Evolutionary conservation across 192 early-diverging fungal genomes (phyloP).

Genomic region (Podila horticola): DNA sequence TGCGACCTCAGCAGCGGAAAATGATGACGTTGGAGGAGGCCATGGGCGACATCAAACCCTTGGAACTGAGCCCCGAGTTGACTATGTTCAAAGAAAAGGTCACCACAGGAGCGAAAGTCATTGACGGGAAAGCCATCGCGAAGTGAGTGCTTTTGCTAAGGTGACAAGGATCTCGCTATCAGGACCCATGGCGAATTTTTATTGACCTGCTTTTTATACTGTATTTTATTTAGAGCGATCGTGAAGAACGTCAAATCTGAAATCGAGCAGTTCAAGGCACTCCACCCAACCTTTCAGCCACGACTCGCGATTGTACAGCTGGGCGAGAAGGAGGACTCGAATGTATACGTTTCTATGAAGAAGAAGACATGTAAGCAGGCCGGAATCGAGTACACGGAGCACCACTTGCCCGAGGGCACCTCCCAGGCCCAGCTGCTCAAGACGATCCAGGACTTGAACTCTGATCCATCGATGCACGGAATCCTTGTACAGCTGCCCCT

Average conservation of each 20-base stretch:
- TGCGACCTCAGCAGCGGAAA: conserved; percentile 14
- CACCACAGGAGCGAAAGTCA: conserved; percentile 57
- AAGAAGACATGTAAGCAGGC: conserved; percentile 88
- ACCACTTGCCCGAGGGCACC: conserved; percentile 30
- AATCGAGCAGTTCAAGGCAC: conserved; percentile 69
- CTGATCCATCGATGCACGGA: conserved; percentile 87
- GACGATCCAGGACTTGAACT: conserved; percentile 78
- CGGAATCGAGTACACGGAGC: conserved; percentile 24
- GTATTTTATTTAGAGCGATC: conserved; percentile 63
- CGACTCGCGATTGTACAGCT: conserved; percentile 93
- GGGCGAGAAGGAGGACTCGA: conserved; percentile 93
- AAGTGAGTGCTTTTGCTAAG: conserved; percentile 58
- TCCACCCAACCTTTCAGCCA: conserved; percentile 79
- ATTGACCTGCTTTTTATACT: background rate
- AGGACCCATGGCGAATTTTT: background rate
- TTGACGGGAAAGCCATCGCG: conserved; percentile 86
- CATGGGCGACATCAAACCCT: conserved; percentile 40
- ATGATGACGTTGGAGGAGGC: conserved; percentile 36
- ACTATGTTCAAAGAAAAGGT: conserved; percentile 22
- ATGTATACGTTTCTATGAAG: conserved; percentile 94
- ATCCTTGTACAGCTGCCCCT: conserved; percentile 97
- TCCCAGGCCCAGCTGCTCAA: conserved; percentile 64
- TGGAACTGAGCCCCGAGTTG: conserved; percentile 41
- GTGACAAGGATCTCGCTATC: background rate
- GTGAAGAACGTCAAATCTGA: conserved; percentile 75